Base-by-base conservation (phyloP, 768 basidiomycete species). In the Calocybe indica region DNA sequence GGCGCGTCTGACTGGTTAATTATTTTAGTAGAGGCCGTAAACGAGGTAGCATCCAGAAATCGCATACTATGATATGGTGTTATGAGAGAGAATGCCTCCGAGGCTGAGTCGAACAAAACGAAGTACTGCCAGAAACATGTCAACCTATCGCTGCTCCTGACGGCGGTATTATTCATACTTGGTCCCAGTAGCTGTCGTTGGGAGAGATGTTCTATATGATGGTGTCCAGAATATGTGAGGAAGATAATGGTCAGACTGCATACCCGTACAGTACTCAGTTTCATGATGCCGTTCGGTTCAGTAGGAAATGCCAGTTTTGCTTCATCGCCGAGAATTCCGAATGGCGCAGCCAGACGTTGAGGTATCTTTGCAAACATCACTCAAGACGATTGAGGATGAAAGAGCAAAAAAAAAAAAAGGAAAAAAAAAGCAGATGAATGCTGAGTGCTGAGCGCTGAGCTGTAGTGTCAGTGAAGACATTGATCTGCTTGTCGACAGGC, bases 31-130 rank as follows among this genome's bases (percentile, higher is more conserved):
- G 29, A n/a, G 5, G 8, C 30, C 30, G 45, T 32, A 13, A 49
- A 33, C 51, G 47, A 37, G 33, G 43, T 41, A 40, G 13, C 34
- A 29, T 42, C 13, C 39, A 50, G 31, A 4, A 37, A 42, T 28
- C 30, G 70, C 86, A 52, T 69, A 92, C 90, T 79, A 60, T 94
- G 91, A 55, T 90, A 82, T 1, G 88, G 80, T 2, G 88, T 82
- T 55, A 94, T 85, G 43, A 95, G 78, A 11, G 92, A 88, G 66
- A 90, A 93, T 34, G 93, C 91, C 55, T 95, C 92, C 0, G 90
- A 88, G 1, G 89, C 79, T 6, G 89, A 87, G 69, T 94, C 91
- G 61, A 95, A 95, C 12, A 96, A 72, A 40, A 78, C 65, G 53
- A 87, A 83, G 59, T 87, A 96, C 89, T 93, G 57, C 11, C 12